Evolutionary conservation across 176 grass and related monocot genomes (phyloP).

Genomic region (Tillandsia fasciculata): DNA sequence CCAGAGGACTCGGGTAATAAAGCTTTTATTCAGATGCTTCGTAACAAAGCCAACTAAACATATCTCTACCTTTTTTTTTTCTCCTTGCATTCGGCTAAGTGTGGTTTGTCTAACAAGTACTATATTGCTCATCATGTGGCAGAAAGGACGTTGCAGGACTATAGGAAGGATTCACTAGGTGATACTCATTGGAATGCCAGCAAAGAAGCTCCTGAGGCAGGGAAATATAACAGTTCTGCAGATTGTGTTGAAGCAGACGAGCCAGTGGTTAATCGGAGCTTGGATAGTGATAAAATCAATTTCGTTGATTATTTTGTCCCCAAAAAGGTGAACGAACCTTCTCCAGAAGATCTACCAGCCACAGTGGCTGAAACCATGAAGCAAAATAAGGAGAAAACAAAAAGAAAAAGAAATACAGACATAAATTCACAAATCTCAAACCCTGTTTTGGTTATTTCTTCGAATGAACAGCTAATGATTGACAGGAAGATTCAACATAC

Average conservation of each 20-base stretch:
- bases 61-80: neutral
- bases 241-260: constrained; percentile 23
- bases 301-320: constrained; percentile 35
- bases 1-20: neutral
- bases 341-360: constrained; percentile 18
- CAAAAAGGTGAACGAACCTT: constrained; percentile 12
- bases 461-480: constrained; percentile 15
- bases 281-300: constrained; percentile 25
- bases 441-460: constrained; percentile 8
- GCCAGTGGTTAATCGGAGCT: neutral
- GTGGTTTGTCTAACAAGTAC: neutral
- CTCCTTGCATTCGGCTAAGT: neutral
- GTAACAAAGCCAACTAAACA: neutral
- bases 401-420: constrained; percentile 38
- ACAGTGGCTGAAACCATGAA: constrained; percentile 24
- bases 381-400: constrained; percentile 31
- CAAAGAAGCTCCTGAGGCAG: neutral
- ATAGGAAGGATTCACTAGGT: neutral
- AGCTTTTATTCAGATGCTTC: neutral
- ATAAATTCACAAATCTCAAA: constrained; percentile 9
- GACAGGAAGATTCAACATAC: constrained; percentile 6
- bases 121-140: neutral
- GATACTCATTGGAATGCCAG: neutral
- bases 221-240: constrained; percentile 23
- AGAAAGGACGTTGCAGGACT: neutral